Conservation (phyloP, 371 early-diverging fungal genomes). For the Apophysomyces elegans region DNA sequence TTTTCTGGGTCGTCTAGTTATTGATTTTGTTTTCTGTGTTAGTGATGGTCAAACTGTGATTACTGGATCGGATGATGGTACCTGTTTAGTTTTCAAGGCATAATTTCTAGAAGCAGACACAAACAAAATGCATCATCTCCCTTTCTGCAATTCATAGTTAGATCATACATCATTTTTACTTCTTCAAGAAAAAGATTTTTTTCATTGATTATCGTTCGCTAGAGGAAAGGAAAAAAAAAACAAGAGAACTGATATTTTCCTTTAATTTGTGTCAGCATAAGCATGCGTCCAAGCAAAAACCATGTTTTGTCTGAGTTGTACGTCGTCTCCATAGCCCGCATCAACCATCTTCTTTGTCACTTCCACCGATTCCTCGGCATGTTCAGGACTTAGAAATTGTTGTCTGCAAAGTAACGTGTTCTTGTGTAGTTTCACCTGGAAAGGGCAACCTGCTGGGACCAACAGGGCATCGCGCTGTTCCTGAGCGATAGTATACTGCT, state of each 20-base stretch:
- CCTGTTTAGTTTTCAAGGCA: conserved; percentile 66
- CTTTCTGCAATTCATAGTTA: conserved; percentile 13
- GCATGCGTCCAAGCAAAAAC: conserved; percentile 4
- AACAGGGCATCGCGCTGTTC: neutral
- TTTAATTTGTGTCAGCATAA: neutral
- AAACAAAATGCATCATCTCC: neutral
- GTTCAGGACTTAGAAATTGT: neutral
- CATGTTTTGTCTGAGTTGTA: neutral
- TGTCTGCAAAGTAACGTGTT: neutral
- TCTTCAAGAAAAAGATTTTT: neutral
- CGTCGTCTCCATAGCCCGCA: neutral
- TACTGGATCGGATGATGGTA: conserved; percentile 83
- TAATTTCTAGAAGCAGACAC: conserved; percentile 20
- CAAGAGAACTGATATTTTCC: neutral
- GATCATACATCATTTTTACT: conserved; percentile 1
- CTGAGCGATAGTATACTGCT: neutral
- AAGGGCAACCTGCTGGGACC: neutral
- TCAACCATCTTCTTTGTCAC: neutral
- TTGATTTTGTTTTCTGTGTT: conserved; percentile 10
- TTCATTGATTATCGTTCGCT: neutral
- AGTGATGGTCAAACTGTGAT: conserved; percentile 78
- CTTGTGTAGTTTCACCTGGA: neutral
- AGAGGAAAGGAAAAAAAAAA: neutral
- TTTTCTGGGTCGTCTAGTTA: neutral
- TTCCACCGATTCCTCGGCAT: neutral